Base-by-base conservation (phyloP, 2,329 filamentous ascomycete genomes). In the Aspergillus sp. region DNA sequence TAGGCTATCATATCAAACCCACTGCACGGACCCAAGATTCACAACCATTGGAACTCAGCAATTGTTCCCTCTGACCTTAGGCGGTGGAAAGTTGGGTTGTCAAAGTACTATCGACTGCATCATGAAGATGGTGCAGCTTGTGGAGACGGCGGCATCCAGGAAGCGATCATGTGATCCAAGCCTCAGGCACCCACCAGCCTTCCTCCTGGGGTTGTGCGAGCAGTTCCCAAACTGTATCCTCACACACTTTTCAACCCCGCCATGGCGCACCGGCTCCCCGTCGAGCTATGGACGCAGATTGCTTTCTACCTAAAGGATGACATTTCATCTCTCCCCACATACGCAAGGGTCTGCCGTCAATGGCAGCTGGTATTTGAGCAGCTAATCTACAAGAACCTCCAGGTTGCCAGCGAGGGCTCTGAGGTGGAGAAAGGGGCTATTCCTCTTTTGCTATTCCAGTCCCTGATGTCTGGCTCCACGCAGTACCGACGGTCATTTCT, bases 361-460 rank as follows among this genome's bases (percentile, higher is more conserved):
- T 48, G 19, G 46, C 46, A 48, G 46, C 46, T 19, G 11, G 19
- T 48, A 9, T 48, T 48, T 19, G 46, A 48, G 22, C 22, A 19
- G 7, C n/a, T 48, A 6, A 23, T 48, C 22, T 48, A 48, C 45
- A 6, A 22, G 3, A 47, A 8, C 8, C 17, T 47, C 8, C 8
- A 47, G 22, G 45, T 47, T 17, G 45, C n/a, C 17, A 47, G 45
- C 19, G 45, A 47, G 25, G 25, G 25, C 3, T 28, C 25, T 28
- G 25, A 28, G 25, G 25, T 28, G 25, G 6, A 28, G 6, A 54
- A 54, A n/a, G 51, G 51, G 7, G 15, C 9, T 7, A 17, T 45
- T 13, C 52, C 60, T 4, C 46, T 66, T 5, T 25, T 28, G 15
- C 57, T 60, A 17, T 65, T 66, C 41, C 45, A 48, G 38, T 54